A percentile compares a stretch with the other conserved stretches of the same genome.
These are phyloP conservation scores for Penicillium riverlandense DNA, from an alignment of 495 filamentous ascomycete genomes.

Conservation along the genomic window DNA sequence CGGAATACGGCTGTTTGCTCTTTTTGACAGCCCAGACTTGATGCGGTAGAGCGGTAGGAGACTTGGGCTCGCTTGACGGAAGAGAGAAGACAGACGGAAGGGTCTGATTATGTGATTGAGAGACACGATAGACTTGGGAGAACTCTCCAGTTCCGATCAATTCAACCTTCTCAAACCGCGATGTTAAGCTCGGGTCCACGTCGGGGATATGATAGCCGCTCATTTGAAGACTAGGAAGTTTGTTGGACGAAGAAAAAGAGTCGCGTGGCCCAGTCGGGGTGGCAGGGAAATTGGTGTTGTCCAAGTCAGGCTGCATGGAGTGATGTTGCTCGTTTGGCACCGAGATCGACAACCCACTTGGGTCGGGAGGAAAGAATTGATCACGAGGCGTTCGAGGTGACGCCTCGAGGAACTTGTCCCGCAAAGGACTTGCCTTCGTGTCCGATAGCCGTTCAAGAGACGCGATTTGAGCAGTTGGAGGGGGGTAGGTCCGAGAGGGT, in stretches of 20 bases:
- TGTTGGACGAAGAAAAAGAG: slow-evolving; percentile 40
- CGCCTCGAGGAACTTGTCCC: slow-evolving; percentile 37
- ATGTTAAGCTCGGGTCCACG: slow-evolving; percentile 59
- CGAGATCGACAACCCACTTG: slow-evolving; percentile 74
- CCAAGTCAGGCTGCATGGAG: slow-evolving; percentile 30
- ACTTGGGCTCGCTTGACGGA: slow-evolving; percentile 24
- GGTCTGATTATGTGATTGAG: slow-evolving; percentile 36
- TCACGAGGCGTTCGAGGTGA: slow-evolving; percentile 80
- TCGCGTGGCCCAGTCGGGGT: slow-evolving; percentile 73
- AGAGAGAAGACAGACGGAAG: slow-evolving; percentile 40
- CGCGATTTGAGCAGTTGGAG: slow-evolving; percentile 32
- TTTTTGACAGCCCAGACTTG: slow-evolving; percentile 91
- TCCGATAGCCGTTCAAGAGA: slow-evolving; percentile 33
- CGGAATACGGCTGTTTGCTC: slow-evolving; percentile 67
- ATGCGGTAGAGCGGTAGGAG: slow-evolving; percentile 36
- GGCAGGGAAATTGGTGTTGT: slow-evolving; percentile 52
- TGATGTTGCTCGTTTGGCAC: slow-evolving; percentile 40
- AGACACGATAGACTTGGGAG: slow-evolving; percentile 82
- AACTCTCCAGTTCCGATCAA: slow-evolving; percentile 83
- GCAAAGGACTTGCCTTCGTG: slow-evolving; percentile 21
- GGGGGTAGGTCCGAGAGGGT: slow-evolving; percentile 36
- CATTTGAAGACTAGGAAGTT: slow-evolving; percentile 45
- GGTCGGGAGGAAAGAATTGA: slow-evolving; percentile 66
- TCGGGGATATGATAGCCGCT: slow-evolving; percentile 53
- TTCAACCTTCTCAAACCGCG: slow-evolving; percentile 70